Percentiles rank a stretch among this genome's conserved stretches.
phyloP scores from a whole-genome alignment of 2,329 filamentous ascomycete genomes.

The Epichloe aotearoae region DNA sequence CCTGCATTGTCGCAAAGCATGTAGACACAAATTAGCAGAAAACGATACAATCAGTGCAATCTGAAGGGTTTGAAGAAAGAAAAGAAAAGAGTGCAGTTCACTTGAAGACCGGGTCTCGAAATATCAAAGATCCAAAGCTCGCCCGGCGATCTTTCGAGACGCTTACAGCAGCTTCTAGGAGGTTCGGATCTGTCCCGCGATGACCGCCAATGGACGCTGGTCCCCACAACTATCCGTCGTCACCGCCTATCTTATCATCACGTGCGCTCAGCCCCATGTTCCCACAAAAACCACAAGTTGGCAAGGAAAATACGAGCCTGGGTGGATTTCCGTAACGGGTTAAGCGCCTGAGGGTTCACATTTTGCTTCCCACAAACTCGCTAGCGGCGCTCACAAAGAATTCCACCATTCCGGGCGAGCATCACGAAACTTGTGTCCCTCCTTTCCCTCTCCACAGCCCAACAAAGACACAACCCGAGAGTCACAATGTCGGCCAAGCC shows the following conservation, averaged over 20 bases:
- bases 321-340: slow-evolving; percentile 14
- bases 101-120: background rate
- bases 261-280: slow-evolving; percentile 23
- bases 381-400: slow-evolving; percentile 29
- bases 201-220: background rate
- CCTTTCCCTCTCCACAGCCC: slow-evolving; percentile 22
- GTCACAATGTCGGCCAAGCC: slow-evolving; percentile 62
- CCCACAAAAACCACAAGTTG: slow-evolving; percentile 6
- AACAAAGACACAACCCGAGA: slow-evolving; percentile 29
- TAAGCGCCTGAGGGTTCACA: slow-evolving; percentile 29
- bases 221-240: background rate
- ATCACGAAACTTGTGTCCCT: slow-evolving; percentile 23
- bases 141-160: slow-evolving; percentile 7
- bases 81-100: background rate
- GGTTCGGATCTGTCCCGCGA: slow-evolving; percentile 16
- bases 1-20: slow-evolving; percentile 23
- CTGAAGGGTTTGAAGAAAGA: background rate
- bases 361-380: slow-evolving; percentile 32
- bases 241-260: slow-evolving; percentile 22
- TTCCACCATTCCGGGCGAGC: slow-evolving; percentile 27
- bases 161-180: slow-evolving; percentile 25
- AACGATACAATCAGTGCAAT: background rate
- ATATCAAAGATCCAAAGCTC: slow-evolving; percentile 8
- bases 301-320: slow-evolving; percentile 7
- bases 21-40: background rate